A percentile compares a stretch with the other conserved stretches of the same genome.
phyloP scores from a whole-genome alignment of 1,284 basidiomycete genomes.

The Termitomyces sp. region DNA sequence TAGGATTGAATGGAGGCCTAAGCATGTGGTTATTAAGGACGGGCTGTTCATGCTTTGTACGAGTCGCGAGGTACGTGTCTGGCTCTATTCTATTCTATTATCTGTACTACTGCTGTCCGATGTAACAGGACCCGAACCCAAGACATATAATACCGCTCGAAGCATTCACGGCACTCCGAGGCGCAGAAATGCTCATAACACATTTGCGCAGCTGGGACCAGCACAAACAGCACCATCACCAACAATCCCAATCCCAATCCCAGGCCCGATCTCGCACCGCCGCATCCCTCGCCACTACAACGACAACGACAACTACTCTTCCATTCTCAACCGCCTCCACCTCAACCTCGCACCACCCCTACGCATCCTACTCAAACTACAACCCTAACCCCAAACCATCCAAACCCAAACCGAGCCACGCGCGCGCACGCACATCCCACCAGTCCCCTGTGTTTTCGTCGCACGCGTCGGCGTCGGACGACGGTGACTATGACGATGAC shows the following conservation, averaged over 20 bases:
- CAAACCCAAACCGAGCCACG: neutral
- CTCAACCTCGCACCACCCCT: neutral
- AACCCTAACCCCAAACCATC: slow-evolving; percentile 1
- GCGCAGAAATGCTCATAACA: slow-evolving; percentile 39
- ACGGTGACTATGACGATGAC: neutral
- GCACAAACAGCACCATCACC: neutral
- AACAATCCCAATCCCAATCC: too few species aligned
- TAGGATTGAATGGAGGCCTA: slow-evolving; percentile 52
- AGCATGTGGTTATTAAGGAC: slow-evolving; percentile 59
- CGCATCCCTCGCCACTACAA: too few species aligned
- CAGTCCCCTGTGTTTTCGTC: neutral
- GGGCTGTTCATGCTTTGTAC: slow-evolving; percentile 52
- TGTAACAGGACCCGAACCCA: slow-evolving; percentile 36
- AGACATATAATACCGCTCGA: slow-evolving; percentile 38
- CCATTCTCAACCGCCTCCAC: neutral
- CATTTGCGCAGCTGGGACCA: slow-evolving; percentile 18
- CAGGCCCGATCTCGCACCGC: too few species aligned
- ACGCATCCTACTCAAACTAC: neutral
- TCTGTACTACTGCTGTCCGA: too few species aligned
- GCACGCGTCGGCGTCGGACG: neutral
- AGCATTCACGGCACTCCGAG: slow-evolving; percentile 38
- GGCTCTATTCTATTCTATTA: slow-evolving; percentile 2
- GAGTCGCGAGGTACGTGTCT: slow-evolving; percentile 41
- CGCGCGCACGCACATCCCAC: neutral
- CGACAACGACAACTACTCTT: neutral